A percentile compares a stretch with the other conserved stretches of the same genome.
Evolutionary conservation across 495 filamentous ascomycete genomes (phyloP).

Genomic region (Trichoderma asperelloides): DNA sequence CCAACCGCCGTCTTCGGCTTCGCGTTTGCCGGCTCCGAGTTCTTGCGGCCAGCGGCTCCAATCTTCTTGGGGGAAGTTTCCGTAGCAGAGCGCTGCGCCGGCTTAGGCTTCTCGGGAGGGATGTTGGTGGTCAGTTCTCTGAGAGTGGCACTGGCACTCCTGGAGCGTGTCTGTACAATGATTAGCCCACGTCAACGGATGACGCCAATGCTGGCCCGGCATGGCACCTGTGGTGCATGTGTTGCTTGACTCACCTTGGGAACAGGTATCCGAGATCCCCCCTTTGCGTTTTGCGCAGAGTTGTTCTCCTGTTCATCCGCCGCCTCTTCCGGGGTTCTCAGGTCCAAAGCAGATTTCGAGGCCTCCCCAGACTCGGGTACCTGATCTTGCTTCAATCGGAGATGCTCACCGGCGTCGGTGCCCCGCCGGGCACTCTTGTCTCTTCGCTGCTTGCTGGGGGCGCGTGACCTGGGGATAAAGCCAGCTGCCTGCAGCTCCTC

Average conservation of each 20-base stretch:
- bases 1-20: conserved; percentile 32
- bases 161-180: conserved; percentile 50
- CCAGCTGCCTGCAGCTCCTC: conserved; percentile 86
- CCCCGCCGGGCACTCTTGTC: conserved; percentile 44
- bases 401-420: conserved; percentile 23
- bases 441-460: conserved; percentile 48
- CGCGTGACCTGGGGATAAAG: conserved; percentile 53
- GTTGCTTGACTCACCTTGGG: conserved; percentile 68
- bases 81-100: conserved; percentile 31
- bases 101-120: conserved; percentile 37
- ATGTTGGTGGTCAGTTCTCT: conserved; percentile 32
- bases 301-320: conserved; percentile 54
- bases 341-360: conserved; percentile 47
- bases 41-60: conserved; percentile 27
- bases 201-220: conserved; percentile 50
- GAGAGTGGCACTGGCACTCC: conserved; percentile 61
- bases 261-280: conserved; percentile 71
- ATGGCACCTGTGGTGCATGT: conserved; percentile 56
- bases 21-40: conserved; percentile 30
- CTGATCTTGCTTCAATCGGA: conserved; percentile 23
- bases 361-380: conserved; percentile 17
- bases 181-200: conserved; percentile 48
- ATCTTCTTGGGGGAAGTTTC: conserved; percentile 42
- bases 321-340: conserved; percentile 73
- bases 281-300: conserved; percentile 30